A percentile compares a stretch with the other conserved stretches of the same genome.
phyloP scores from a whole-genome alignment of 805 yeast genomes.

The Monosporozyma yasuniensis region DNA sequence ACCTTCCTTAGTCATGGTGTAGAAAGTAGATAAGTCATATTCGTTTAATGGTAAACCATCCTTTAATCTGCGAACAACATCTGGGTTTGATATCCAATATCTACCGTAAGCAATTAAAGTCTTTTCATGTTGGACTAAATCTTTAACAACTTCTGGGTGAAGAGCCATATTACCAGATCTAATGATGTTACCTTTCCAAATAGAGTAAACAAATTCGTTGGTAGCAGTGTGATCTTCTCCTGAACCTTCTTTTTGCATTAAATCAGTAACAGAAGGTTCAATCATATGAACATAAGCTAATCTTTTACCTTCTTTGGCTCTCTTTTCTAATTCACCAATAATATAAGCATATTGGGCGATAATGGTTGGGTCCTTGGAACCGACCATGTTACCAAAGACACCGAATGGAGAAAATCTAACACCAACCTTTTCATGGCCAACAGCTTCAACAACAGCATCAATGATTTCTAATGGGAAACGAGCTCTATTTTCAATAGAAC shows the following conservation, averaged over 20 bases:
- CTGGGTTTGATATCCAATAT: slow-evolving; percentile 47
- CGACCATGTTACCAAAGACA: slow-evolving; percentile 32
- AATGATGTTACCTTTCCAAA: slow-evolving; percentile 39
- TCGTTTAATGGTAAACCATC: slow-evolving; percentile 34
- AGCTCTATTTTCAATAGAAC: slow-evolving; percentile 42
- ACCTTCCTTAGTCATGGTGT: slow-evolving; percentile 32
- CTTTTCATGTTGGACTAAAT: slow-evolving; percentile 32
- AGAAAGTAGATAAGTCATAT: slow-evolving; percentile 44
- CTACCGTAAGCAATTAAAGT: slow-evolving; percentile 42
- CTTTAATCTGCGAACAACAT: slow-evolving; percentile 37
- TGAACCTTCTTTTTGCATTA: slow-evolving; percentile 19
- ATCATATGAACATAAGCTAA: slow-evolving; percentile 37
- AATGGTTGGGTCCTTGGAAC: slow-evolving; percentile 29
- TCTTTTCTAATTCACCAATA: slow-evolving; percentile 33
- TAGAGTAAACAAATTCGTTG: slow-evolving; percentile 32
- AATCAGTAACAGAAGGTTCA: slow-evolving; percentile 36
- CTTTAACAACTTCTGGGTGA: slow-evolving; percentile 20
- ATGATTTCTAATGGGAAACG: slow-evolving; percentile 40
- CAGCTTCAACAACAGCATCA: slow-evolving; percentile 41
- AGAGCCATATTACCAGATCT: slow-evolving; percentile 34
- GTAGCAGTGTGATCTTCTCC: slow-evolving; percentile 25
- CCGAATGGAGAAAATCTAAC: slow-evolving; percentile 43
- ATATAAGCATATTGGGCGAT: slow-evolving; percentile 36
- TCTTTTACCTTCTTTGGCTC: slow-evolving; percentile 31
- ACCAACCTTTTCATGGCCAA: slow-evolving; percentile 45